Percentiles rank a stretch among this genome's conserved stretches.
phyloP scores from a whole-genome alignment of 2,329 filamentous ascomycete genomes.

The Fusarium redolens region DNA sequence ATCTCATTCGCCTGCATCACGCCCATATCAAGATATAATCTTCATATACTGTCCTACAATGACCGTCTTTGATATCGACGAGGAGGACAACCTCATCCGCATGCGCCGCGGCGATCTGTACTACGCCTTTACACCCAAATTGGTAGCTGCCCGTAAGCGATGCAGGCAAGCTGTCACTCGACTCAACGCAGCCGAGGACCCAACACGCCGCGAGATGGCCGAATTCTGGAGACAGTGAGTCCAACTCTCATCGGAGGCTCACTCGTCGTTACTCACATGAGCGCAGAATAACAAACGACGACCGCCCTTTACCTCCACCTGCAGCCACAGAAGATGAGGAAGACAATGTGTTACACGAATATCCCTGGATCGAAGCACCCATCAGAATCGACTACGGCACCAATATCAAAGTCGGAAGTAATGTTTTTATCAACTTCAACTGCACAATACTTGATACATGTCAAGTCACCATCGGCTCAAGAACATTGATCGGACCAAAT shows the following conservation, averaged over 20 bases:
- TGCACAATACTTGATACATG: slow-evolving; percentile 83
- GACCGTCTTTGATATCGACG: slow-evolving; percentile 48
- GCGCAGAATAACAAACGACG: slow-evolving; percentile 70
- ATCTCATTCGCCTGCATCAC: too few species aligned
- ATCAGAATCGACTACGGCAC: slow-evolving; percentile 82
- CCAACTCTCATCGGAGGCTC: fast-evolving
- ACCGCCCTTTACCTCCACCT: slow-evolving; percentile 70
- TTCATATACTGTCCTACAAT: not conserved
- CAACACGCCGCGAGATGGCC: slow-evolving; percentile 69
- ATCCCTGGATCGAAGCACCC: slow-evolving; percentile 77
- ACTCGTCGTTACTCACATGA: not conserved
- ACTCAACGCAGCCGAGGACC: slow-evolving; percentile 73
- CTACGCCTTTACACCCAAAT: slow-evolving; percentile 76
- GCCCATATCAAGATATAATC: not conserved
- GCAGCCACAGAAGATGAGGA: slow-evolving; percentile 71
- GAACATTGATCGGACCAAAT: slow-evolving; percentile 83
- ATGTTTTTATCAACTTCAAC: slow-evolving; percentile 81
- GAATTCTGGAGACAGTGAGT: slow-evolving; percentile 79
- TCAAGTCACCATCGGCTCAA: slow-evolving; percentile 77
- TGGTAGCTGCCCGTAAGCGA: slow-evolving; percentile 71
- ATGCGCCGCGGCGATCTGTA: slow-evolving; percentile 80
- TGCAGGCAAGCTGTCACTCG: slow-evolving; percentile 70
- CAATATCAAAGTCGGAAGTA: slow-evolving; percentile 73
- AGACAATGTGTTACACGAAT: slow-evolving; percentile 69
- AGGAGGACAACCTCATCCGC: slow-evolving; percentile 60